Base-by-base conservation (phyloP, 2,329 filamentous ascomycete species). In the Pyrenochaeta sp. region DNA sequence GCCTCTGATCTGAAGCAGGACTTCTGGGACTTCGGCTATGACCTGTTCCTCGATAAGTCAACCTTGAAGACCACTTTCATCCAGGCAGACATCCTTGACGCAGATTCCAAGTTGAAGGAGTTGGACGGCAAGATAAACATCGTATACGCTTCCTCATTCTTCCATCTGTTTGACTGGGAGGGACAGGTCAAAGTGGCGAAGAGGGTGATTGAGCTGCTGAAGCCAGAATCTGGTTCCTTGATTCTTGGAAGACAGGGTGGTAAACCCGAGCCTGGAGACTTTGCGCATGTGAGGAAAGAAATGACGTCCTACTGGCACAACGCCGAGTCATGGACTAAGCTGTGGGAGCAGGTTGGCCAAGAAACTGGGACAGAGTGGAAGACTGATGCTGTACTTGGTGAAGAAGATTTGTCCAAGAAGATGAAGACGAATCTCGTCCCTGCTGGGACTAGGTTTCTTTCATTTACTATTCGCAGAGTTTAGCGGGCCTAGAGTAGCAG, bases 1-100 rank as follows among this genome's bases (percentile, higher is more conserved):
- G 81, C 80, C 27, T 70, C 74, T 6, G 81, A 83, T 58, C 58
- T 83, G 28, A 65, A 71, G 45, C 54, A 62, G 8, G 59, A 67
- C 2, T 85, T 89, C 64, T 80, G 87, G 62, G 80, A 86, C 19
- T 75, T 85, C 19, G 86, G 86, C 22, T 87, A 75, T 54, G 69
- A 76, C 12, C 56, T 78, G 32, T 79, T 79, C 55, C 61, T 66
- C 4, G 77, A 79, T 63, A 68, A 67, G 44, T 62, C 74, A 3
- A 78, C 59, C 24, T 70, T 87, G 10, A 80, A 78, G 32, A 80
- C 80, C 1, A 78, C 76, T 1, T 87, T 88, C 64, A 78, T 88
- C 39, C 69, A 80, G 2, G 85, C 83, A 22, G 82, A 87, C 58
- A 73, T 86, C 34, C 69, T 77, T 34, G 68, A 74, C 36, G 32